These are phyloP conservation scores for Tranzscheliella williamsii DNA, from an alignment of 1,284 basidiomycete species.

Conservation along the genomic window DNA sequence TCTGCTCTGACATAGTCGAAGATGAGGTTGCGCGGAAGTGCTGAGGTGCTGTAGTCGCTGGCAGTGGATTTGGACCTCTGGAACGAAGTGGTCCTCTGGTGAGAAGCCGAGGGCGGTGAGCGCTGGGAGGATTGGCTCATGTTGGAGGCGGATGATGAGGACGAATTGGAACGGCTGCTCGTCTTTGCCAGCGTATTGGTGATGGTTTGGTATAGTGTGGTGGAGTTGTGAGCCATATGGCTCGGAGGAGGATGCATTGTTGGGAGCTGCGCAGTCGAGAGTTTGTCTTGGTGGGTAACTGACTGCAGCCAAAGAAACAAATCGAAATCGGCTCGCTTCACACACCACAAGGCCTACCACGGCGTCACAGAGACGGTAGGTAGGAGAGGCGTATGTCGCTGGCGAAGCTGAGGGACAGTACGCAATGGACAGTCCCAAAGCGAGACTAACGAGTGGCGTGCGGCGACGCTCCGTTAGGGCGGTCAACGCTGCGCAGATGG, in stretches of 20 bases:
- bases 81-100: conserved; percentile 13
- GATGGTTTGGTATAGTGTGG: conserved; percentile 38
- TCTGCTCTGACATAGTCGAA: conserved; percentile 50
- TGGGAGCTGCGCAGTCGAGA: no score
- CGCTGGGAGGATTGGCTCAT: conserved; percentile 27
- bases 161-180: conserved; percentile 31
- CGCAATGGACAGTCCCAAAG: no score
- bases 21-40: conserved; percentile 28
- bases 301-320: no score
- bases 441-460: no score
- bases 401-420: no score
- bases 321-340: no score
- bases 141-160: conserved; percentile 29
- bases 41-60: conserved; percentile 4
- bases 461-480: no score
- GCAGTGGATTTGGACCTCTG: conserved; percentile 2
- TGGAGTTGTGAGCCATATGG: conserved; percentile 37
- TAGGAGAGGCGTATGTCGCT: no score
- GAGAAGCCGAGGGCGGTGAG: conserved; percentile 14
- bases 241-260: conserved; percentile 42
- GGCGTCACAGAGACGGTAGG: no score
- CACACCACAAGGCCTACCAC: no score
- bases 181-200: conserved; percentile 17
- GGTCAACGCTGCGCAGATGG: no score
- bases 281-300: no score